Conservation (phyloP, 352 stramenopile species). For the Globisporangium splendens region DNA sequence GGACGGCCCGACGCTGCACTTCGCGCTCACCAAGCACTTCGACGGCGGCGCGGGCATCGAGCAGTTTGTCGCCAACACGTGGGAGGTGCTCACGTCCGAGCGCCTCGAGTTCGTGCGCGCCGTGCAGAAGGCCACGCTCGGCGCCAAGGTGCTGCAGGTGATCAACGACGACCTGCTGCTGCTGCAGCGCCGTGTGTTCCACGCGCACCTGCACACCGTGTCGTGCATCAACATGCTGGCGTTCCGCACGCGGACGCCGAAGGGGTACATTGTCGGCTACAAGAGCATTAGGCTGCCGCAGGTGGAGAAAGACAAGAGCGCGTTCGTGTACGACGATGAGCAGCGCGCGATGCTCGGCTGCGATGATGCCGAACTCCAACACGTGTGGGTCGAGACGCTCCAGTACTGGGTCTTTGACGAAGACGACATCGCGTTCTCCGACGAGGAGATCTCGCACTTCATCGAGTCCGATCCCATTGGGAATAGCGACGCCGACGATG, state of each 20-base stretch:
- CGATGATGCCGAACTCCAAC: conserved; percentile 6
- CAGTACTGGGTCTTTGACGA: conserved; percentile 15
- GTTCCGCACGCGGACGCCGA: conserved; percentile 3
- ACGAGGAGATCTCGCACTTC: not conserved
- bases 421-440: not conserved
- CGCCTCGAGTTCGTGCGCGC: no score
- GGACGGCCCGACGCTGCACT: not conserved
- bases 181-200: no score
- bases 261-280: no score
- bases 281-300: no score
- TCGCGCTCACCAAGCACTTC: not conserved
- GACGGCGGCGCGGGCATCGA: no score
- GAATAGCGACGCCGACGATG: not conserved
- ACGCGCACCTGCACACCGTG: no score
- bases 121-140: no score
- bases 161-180: no score
- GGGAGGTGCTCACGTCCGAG: no score
- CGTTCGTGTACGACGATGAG: conserved; percentile 11
- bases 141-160: no score
- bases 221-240: conserved; percentile 7
- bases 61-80: no score
- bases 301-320: not conserved
- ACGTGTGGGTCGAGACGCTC: conserved; percentile 14
- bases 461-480: not conserved
- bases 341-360: conserved; percentile 4